Conservation (phyloP, 2,329 filamentous ascomycete species). For the Periconia sp. region DNA sequence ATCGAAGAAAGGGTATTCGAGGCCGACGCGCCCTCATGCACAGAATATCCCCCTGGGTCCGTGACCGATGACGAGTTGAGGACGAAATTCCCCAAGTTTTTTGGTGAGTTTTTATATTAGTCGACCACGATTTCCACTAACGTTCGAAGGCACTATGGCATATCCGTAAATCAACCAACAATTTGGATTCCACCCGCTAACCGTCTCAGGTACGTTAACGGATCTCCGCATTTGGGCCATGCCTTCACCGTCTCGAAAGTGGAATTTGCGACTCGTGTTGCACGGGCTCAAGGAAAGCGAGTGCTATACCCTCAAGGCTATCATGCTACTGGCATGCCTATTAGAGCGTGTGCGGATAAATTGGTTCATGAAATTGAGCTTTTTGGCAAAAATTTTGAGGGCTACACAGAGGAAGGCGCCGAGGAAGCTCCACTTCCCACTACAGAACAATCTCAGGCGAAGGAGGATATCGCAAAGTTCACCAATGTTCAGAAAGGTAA, state of each 20-base stretch:
- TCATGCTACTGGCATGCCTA: slow-evolving; percentile 91
- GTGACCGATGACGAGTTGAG: slow-evolving; percentile 70
- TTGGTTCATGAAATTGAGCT: slow-evolving; percentile 83
- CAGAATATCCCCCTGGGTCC: slow-evolving; percentile 74
- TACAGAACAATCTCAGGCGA: slow-evolving; percentile 62
- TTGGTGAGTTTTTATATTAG: too few species aligned
- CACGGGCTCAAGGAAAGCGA: slow-evolving; percentile 86
- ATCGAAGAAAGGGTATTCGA: slow-evolving; percentile 77
- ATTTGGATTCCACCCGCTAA: slow-evolving; percentile 67
- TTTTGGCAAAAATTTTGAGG: slow-evolving; percentile 84
- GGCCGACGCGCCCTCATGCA: slow-evolving; percentile 75
- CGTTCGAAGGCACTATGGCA: slow-evolving; percentile 81
- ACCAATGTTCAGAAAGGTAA: too few species aligned
- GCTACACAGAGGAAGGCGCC: slow-evolving; percentile 48
- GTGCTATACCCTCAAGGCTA: slow-evolving; percentile 89
- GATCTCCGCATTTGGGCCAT: too few species aligned
- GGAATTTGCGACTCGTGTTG: slow-evolving; percentile 86
- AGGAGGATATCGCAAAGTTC: slow-evolving; percentile 89
- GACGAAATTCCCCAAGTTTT: too few species aligned
- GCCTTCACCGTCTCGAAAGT: slow-evolving; percentile 90
- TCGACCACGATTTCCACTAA: slow-evolving; percentile 73
- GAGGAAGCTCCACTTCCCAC: slow-evolving; percentile 65
- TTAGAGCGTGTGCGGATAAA: slow-evolving; percentile 97
- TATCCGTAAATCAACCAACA: slow-evolving; percentile 57
- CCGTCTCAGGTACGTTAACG: too few species aligned